Base-by-base conservation (phyloP, 2,329 filamentous ascomycete species). In the Sordariomycetes sp. region DNA sequence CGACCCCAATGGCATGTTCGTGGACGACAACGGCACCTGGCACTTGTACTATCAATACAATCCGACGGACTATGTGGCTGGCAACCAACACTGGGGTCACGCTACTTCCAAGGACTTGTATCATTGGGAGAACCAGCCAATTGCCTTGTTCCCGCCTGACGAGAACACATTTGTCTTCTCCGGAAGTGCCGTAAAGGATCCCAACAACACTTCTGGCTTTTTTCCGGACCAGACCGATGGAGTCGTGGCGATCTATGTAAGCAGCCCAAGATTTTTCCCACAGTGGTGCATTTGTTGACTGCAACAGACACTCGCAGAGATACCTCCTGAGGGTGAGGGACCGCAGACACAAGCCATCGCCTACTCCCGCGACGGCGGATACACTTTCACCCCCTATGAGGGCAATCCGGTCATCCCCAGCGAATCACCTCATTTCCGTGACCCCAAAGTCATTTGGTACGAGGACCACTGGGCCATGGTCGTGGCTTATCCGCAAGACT, bases 61-160 rank as follows among this genome's bases (percentile, higher is more conserved):
- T 19, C 53, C 53, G 3, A 49, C 42, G 1, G 64, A 47, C 3
- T 52, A 56, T 7, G 61, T 69, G 1, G 68, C 51, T 58, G 74
- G 73, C 2, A 74, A 77, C 39, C 69, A 79, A 45, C 75, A 80
- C 44, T 82, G 77, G 78, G 77, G 78, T 8, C 77, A 82, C 45
- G 75, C 75, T 3, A 80, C 75, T 2, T 75, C 68, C 21, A 46
- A 54, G 11, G 76, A 82, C 44, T 55, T 82, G 2, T 79, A 76
- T 44, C 68, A 71, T 38, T 83, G 77, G 78, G 59, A 58, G 2
- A 79, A 81, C 41, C 75, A 81, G 45, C 68, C 70, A 5, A 73
- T 82, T 41, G 76, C 76, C 8, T 57, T 82, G 4, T 72, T 59
- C 30, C 68, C 69, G 1, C 57, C 62, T 1, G 56, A 63, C 19